These are phyloP conservation scores for Atalantia buxifolia DNA, from an alignment of 345 rosid species.

Conservation along the genomic window DNA sequence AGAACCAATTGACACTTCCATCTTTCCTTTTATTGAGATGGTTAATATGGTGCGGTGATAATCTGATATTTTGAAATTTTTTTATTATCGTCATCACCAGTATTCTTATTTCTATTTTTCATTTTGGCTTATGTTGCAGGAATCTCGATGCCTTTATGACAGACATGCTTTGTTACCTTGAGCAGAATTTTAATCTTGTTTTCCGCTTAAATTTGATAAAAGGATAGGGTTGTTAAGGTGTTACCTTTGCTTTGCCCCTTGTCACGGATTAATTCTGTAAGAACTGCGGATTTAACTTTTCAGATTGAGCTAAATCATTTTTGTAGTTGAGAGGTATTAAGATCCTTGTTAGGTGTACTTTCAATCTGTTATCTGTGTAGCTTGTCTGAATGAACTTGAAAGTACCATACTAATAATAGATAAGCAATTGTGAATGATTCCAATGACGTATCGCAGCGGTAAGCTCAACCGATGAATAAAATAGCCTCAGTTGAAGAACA, in stretches of 20 bases:
- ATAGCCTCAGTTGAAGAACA: neutral
- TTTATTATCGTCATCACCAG: neutral
- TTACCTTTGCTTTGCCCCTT: neutral
- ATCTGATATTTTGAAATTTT: neutral
- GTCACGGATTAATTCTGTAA: neutral
- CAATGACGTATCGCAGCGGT: neutral
- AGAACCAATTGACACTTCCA: too few relatives aligned
- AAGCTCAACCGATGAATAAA: neutral
- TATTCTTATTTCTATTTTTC: neutral
- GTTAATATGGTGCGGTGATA: neutral
- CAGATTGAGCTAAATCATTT: neutral
- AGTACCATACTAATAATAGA: neutral
- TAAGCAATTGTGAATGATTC: neutral
- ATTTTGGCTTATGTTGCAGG: conserved; percentile 13
- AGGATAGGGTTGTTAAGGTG: neutral
- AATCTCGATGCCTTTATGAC: conserved; percentile 32
- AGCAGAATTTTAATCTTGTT: neutral
- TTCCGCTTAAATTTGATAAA: conserved; percentile 3
- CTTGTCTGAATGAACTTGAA: neutral
- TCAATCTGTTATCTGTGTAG: neutral
- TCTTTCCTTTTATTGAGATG: neutral
- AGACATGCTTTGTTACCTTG: neutral
- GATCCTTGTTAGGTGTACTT: neutral
- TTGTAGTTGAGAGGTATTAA: neutral
- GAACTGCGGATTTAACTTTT: neutral